phyloP scores from a whole-genome alignment of 495 filamentous ascomycete species.

The Xylaria palmicola region DNA sequence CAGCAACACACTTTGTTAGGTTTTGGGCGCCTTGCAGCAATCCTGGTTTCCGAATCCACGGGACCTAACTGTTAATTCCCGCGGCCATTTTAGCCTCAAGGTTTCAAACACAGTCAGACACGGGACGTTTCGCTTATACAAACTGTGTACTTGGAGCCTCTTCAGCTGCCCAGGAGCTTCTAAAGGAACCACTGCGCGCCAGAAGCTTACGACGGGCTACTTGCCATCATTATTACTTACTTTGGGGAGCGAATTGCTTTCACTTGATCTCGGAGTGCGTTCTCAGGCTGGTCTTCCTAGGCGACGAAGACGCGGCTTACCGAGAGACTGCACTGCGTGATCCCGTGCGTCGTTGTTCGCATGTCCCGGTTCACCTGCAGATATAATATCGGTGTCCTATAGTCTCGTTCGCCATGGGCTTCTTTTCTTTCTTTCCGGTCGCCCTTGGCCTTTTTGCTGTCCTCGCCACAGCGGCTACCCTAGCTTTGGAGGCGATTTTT shows the following conservation, averaged over 20 bases:
- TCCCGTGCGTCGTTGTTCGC: not conserved
- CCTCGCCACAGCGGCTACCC: conserved; percentile 39
- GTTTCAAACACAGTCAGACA: conserved; percentile 5
- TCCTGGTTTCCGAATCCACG: not conserved
- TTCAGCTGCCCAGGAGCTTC: not conserved
- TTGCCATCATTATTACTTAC: not conserved
- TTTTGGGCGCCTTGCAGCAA: conserved; percentile 7
- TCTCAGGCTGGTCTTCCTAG: not conserved
- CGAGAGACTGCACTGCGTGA: not conserved
- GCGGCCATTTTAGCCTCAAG: conserved; percentile 6
- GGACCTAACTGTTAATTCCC: not conserved
- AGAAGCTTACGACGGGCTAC: not conserved
- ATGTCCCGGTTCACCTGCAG: not conserved
- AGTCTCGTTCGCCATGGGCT: conserved; percentile 30
- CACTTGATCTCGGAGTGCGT: not conserved
- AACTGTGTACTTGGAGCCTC: not conserved
- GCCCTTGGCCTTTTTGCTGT: conserved; percentile 39
- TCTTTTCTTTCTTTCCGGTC: conserved; percentile 32
- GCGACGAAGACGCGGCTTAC: not conserved
- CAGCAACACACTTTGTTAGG: conserved; percentile 14
- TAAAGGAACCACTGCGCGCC: not conserved
- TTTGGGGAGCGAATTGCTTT: not conserved
- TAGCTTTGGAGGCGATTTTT: conserved; percentile 42
- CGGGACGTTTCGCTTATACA: not conserved
- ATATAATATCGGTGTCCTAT: not conserved